phyloP scores from a whole-genome alignment of 2,329 filamentous ascomycete species.

The Orbilia blumenaviensis region DNA sequence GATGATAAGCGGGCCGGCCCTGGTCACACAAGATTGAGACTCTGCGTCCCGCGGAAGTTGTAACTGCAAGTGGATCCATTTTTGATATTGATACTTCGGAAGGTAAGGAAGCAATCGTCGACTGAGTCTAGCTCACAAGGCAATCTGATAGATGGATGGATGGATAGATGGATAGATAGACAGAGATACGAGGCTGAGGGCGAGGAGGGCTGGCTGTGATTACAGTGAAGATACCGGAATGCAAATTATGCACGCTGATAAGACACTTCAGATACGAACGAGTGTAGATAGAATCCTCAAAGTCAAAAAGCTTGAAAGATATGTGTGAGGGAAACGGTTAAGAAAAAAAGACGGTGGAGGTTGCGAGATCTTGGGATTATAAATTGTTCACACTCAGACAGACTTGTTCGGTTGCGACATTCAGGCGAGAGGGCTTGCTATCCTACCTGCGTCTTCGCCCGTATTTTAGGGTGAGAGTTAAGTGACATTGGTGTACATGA shows the following conservation, averaged over 20 bases:
- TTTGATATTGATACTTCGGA: constrained; percentile 21
- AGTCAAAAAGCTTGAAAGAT: constrained; percentile 15
- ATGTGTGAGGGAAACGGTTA: constrained; percentile 23
- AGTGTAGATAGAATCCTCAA: constrained; percentile 27
- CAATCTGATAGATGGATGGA: not conserved
- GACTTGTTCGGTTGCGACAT: constrained; percentile 53
- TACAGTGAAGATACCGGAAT: constrained; percentile 3
- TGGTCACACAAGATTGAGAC: constrained; percentile 57
- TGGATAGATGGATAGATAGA: no score
- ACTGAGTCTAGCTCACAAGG: constrained; percentile 10
- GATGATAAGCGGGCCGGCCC: constrained; percentile 15
- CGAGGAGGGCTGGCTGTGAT: not conserved
- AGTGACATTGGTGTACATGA: constrained; percentile 25
- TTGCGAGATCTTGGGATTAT: constrained; percentile 52
- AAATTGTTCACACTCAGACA: constrained; percentile 32
- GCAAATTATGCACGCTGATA: constrained; percentile 15
- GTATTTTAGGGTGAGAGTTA: constrained; percentile 42
- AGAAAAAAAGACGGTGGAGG: constrained; percentile 18
- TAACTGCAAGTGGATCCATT: constrained; percentile 57
- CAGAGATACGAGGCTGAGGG: not conserved
- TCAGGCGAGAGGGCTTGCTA: constrained; percentile 51
- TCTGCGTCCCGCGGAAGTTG: constrained; percentile 57
- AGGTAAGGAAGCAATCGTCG: not conserved
- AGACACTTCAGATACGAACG: constrained; percentile 25
- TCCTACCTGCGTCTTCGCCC: constrained; percentile 42